Conservation (phyloP, 1,284 basidiomycete species). For the Apiotrichum siamense region DNA sequence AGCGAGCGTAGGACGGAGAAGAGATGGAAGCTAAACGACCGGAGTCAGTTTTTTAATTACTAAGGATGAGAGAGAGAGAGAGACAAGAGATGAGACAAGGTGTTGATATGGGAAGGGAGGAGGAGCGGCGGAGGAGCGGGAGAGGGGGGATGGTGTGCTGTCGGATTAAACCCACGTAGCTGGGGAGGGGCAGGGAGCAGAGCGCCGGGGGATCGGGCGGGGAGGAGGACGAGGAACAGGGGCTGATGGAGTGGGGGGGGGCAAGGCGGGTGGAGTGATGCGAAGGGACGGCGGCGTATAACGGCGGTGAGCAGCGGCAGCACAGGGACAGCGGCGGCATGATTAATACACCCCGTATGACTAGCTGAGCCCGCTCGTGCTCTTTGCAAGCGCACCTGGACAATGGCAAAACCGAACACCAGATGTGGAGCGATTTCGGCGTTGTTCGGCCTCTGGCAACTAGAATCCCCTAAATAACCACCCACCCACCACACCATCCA, state of each 20-base stretch:
- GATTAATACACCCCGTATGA: too few species aligned
- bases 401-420: too few species aligned
- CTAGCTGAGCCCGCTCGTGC: too few species aligned
- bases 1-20: constrained; percentile 5
- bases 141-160: too few species aligned
- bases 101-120: background rate
- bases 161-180: too few species aligned
- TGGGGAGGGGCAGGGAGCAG: too few species aligned
- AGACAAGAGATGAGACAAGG: background rate
- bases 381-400: too few species aligned
- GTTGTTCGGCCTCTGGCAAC: constrained; percentile 1
- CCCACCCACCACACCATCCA: background rate
- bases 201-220: too few species aligned
- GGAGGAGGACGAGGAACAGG: background rate
- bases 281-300: too few species aligned
- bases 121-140: background rate
- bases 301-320: too few species aligned
- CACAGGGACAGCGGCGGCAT: too few species aligned
- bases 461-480: background rate
- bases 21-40: constrained; percentile 3
- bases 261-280: too few species aligned
- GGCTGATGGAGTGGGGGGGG: background rate
- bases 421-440: constrained; percentile 1
- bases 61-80: background rate
- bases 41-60: constrained; percentile 8